Base-by-base conservation (phyloP, 371 early-diverging fungal species). In the Mucor circinelloides region DNA sequence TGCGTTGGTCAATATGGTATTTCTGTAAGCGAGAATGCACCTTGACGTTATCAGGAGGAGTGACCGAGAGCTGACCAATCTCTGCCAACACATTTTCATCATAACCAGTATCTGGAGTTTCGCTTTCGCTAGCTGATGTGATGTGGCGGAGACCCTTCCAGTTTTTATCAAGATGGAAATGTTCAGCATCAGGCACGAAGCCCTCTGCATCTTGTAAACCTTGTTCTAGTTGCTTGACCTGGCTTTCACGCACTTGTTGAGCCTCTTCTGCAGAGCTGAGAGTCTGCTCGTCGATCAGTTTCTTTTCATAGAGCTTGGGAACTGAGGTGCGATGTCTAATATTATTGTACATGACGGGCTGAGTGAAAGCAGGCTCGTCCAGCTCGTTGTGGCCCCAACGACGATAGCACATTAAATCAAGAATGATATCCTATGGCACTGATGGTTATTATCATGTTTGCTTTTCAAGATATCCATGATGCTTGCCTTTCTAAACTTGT, bases 371-470 rank as follows among this genome's bases (percentile, higher is more conserved):
- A 34, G 99, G 99, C 78, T 98, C 97, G 72, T 98, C 99, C 10
- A 97, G 79, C 77, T 98, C 99, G 69, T 98, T 98, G 80, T 98
- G 99, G 3, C 99, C 99, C 95, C 93, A 91, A 28, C 96, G 90
- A 55, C 99, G 90, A 84, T 95, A 98, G 21, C 93, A 91, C 74
- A 97, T 92, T 70, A 98, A 64, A 71, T 98, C 99, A 27, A 98
- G 75, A 27, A 98, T 92, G 46, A 97, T 90, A 76, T 93, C 93
- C 80, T 83, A 57, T 9, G 3, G 32, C 10, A 38, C 0, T 10
- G 28, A 3, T 55, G 52, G 44, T 30, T 40, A 44, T 23, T 27
- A 40, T 17, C 2, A 13, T 38, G 10, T 13, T 1, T 38, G 10
- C 2, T 38, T 10, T 10, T 13, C 13, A 38, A 38, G 15, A 3